Base-by-base conservation (phyloP, 2,329 filamentous ascomycete genomes). In the Proliferodiscus dingleyae region DNA sequence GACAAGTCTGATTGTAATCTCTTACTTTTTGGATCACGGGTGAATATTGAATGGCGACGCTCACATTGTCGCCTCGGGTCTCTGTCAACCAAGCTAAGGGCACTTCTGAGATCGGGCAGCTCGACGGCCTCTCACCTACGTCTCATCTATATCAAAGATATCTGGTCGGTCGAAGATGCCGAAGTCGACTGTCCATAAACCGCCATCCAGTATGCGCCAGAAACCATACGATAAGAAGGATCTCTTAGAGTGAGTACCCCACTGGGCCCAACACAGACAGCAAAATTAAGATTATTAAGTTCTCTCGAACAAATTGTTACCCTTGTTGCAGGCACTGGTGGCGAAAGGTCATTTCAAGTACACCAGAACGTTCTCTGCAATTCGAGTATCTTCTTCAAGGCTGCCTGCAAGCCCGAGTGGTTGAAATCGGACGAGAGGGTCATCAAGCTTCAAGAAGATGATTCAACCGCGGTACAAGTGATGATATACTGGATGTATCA, bases 351-450 rank as follows among this genome's bases (percentile, higher is more conserved):
- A 10, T 19, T 52, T 13, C 4, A 29, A 1, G 38, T 50, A 10
- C 49, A 54, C 11, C 45, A 52, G 34, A 38, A 48, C 3, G 5
- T 51, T 2, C 46, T 57, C 6, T 50, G 46, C 38, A 36, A 44
- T 0, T 36, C 43, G 11, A 52, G 49, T 19, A 30, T 34, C 9
- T 39, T 50, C 16, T 51, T 51, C 33, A 26, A 50, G 22, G 41
- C 45, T 11, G 37, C 28, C 16, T 51, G 37, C 34, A 50, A 55
- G 29, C 43, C 45, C 1, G 37, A 32, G 21, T 49, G 45, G 37
- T 36, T 44, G 40, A 38, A 38, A 3, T n/a, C 10, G 5, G 23
- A 45, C 16, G 18, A 42, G 15, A 28, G 26, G 2, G 30, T 28
- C 4, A 41, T 54, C 18, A 30, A 22, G 5, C 24, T 56, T 2